Evolutionary conservation across 768 basidiomycete species (phyloP), one percentile per base, ranked within the genome.

Genomic region (Krasilnikovozyma curviuscula): DNA sequence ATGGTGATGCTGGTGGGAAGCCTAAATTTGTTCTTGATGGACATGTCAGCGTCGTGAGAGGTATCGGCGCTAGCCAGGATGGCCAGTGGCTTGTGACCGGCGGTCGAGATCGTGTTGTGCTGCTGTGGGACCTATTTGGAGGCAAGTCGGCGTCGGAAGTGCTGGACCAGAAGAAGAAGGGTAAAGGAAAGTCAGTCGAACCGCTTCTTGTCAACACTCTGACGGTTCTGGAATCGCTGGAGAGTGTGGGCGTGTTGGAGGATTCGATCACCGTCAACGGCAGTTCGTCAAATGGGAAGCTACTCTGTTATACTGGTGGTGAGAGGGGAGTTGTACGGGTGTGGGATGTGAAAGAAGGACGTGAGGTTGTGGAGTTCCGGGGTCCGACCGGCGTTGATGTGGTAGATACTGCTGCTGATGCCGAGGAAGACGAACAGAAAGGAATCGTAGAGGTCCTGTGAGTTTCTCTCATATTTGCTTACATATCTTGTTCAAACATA

Each of bases 41-140:
- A 0, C 93, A 98, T 63, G 81, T 83, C 34, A 88, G 83, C 31
- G 89, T 97, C 31, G 88, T 91, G 9, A 71, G 93, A 48, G 88
- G 85, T 7, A 70, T 97, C 32, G 85, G 82, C 57, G 75, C 88
- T 21, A 81, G 81, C 4, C 60, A 63, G 7, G 88, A 95, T 60
- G 91, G 89, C 12, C 76, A 76, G 59, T 89, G 81, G 79, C 72
- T 93, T 21, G 68, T 97, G 49, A 86, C 79, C 49, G 89, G 84
- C 14, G 91, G 89, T 24, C 70, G 93, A 49, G 93, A 98, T 64
- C 79, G 84, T 7, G 86, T 97, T 1, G 81, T 85, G 18, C 66
- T 95, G 41, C 70, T 98, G 1, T 98, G 93, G 93, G 83, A 97
- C 58, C 69, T 93, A 27, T 69, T 68, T 3, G 56, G 50, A 12